phyloP scores from a whole-genome alignment of 805 yeast species.

The Teunomyces cretensis region DNA sequence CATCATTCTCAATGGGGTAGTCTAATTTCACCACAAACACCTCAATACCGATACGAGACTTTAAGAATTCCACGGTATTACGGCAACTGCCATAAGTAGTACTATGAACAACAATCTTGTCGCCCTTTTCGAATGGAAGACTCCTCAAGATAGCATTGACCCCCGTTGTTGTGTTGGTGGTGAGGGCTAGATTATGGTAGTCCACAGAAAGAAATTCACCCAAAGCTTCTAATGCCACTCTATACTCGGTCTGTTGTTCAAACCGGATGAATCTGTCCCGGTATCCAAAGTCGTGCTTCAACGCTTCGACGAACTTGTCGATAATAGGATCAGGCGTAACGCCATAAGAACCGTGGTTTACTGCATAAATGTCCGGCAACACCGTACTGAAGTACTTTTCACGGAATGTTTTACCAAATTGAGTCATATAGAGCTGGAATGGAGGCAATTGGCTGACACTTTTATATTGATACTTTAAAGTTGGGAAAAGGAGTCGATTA shows the following conservation, averaged over 20 bases:
- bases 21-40: conserved; percentile 15
- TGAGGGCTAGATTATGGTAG: conserved; percentile 49
- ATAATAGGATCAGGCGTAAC: conserved; percentile 50
- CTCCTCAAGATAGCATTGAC: conserved; percentile 58
- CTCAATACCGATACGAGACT: conserved; percentile 26
- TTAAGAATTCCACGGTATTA: conserved; percentile 48
- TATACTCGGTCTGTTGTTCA: conserved; percentile 26
- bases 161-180: conserved; percentile 60
- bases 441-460: not conserved
- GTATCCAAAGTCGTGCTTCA: conserved; percentile 25
- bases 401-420: conserved; percentile 53
- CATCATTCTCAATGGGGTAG: conserved; percentile 17
- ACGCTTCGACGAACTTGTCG: conserved; percentile 30
- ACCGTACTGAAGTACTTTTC: conserved; percentile 46
- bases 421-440: conserved; percentile 3
- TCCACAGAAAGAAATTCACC: conserved; percentile 48
- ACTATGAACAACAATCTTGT: conserved; percentile 47
- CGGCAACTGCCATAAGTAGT: conserved; percentile 56
- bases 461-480: not conserved
- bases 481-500: not conserved
- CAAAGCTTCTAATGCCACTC: conserved; percentile 34
- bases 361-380: conserved; percentile 39
- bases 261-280: conserved; percentile 49
- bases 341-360: conserved; percentile 71
- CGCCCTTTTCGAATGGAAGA: conserved; percentile 50